A percentile compares a stretch with the other conserved stretches of the same genome.
phyloP scores from a whole-genome alignment of 2,329 filamentous ascomycete species.

The Claviceps sp. region DNA sequence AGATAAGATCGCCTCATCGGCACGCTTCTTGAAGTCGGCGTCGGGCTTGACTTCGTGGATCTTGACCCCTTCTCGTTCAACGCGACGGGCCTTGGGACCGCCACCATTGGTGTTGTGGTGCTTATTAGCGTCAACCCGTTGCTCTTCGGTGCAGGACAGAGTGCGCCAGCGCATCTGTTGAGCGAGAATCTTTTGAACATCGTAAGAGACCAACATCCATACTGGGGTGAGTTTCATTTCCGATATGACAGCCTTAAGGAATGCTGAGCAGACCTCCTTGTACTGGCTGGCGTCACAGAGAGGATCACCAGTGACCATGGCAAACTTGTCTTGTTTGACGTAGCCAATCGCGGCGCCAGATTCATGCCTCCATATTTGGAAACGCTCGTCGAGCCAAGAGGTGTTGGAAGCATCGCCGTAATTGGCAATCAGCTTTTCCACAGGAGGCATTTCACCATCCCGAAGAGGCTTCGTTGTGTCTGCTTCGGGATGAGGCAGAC shows the following conservation, averaged over 20 bases:
- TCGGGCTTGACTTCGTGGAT: slow-evolving; percentile 60
- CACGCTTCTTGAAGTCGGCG: slow-evolving; percentile 53
- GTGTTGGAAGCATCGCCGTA: slow-evolving; percentile 92
- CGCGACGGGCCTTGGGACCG: slow-evolving; percentile 63
- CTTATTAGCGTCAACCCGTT: slow-evolving; percentile 69
- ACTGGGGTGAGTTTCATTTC: slow-evolving; percentile 61
- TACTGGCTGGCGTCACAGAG: slow-evolving; percentile 73
- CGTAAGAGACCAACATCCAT: slow-evolving; percentile 77
- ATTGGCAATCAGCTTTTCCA: slow-evolving; percentile 86
- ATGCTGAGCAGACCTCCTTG: slow-evolving; percentile 56
- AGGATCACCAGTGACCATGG: slow-evolving; percentile 76
- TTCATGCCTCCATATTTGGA: slow-evolving; percentile 73
- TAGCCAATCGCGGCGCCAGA: slow-evolving; percentile 80
- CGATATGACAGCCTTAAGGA: slow-evolving; percentile 61
- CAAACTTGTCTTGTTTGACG: slow-evolving; percentile 61
- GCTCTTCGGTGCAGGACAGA: slow-evolving; percentile 76
- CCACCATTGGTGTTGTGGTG: slow-evolving; percentile 44
- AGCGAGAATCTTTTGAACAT: slow-evolving; percentile 67
- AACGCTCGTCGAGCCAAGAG: slow-evolving; percentile 82
- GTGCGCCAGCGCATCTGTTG: slow-evolving; percentile 76
- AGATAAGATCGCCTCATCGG: slow-evolving; percentile 59
- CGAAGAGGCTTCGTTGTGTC: slow-evolving; percentile 47
- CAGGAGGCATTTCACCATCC: slow-evolving; percentile 49
- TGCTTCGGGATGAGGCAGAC: slow-evolving; percentile 74
- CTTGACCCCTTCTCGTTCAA: slow-evolving; percentile 73